Percentiles rank a stretch among this genome's conserved stretches.
phyloP scores from a whole-genome alignment of 2,329 filamentous ascomycete genomes.

The Ophiostoma montium region DNA sequence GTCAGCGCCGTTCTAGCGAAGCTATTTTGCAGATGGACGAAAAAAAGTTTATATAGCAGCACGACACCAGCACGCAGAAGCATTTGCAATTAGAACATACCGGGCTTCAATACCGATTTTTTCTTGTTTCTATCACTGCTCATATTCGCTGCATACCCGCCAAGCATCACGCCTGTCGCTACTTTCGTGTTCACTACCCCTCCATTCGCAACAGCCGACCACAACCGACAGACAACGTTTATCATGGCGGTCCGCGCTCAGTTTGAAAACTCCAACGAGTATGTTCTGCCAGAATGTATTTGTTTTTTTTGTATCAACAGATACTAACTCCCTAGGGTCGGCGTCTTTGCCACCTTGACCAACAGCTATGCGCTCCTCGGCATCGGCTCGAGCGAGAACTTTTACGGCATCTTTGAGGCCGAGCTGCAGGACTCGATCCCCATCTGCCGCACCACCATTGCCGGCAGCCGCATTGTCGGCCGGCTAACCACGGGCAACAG shows the following conservation, averaged over 20 bases:
- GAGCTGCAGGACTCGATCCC: conserved; percentile 96
- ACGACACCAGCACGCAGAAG: no score
- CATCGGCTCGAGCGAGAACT: conserved; percentile 93
- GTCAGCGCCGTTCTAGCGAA: conserved; percentile 2
- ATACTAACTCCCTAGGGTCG: conserved; percentile 64
- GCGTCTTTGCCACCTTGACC: conserved; percentile 91
- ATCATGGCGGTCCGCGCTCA: conserved; percentile 56
- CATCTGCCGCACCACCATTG: conserved; percentile 92
- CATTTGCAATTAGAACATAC: no score
- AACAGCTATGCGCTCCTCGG: conserved; percentile 95
- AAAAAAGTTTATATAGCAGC: neutral
- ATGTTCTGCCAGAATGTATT: conserved; percentile 25
- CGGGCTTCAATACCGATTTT: no score
- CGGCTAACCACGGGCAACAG: conserved; percentile 93
- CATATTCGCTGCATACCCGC: no score
- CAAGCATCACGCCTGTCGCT: no score
- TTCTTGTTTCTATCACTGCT: no score
- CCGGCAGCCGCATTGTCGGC: conserved; percentile 89
- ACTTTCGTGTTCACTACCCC: no score
- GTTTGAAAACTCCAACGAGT: conserved; percentile 90
- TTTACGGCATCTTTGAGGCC: conserved; percentile 97
- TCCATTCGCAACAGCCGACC: neutral
- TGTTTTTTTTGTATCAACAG: no score
- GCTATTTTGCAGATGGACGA: conserved; percentile 2
- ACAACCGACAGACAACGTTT: neutral